Conservation (phyloP, 2,329 filamentous ascomycete species). For the Eutypella sp. region DNA sequence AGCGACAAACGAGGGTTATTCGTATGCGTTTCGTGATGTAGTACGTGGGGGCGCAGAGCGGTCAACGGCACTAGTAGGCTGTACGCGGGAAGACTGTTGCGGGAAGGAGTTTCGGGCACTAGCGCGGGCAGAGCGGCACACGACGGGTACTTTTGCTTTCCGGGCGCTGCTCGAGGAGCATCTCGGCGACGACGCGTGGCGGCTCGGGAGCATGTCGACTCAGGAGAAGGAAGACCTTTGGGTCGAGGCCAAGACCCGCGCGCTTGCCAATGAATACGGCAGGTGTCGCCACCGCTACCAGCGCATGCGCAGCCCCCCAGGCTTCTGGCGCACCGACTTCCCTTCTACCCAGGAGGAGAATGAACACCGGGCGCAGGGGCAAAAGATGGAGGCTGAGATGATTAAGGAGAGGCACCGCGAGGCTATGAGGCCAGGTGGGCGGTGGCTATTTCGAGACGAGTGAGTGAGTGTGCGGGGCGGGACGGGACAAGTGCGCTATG, state of each 20-base stretch:
- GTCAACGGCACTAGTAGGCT: slow-evolving; percentile 62
- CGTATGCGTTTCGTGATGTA: slow-evolving; percentile 70
- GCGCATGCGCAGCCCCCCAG: slow-evolving; percentile 69
- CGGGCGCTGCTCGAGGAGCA: slow-evolving; percentile 47
- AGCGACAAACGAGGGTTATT: slow-evolving; percentile 61
- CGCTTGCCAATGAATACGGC: slow-evolving; percentile 69
- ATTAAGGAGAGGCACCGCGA: slow-evolving; percentile 74
- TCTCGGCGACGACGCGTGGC: slow-evolving; percentile 55
- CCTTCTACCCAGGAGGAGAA: slow-evolving; percentile 78
- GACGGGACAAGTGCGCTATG: not conserved
- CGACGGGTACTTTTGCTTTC: slow-evolving; percentile 22
- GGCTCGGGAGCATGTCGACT: slow-evolving; percentile 51
- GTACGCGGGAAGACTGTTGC: slow-evolving; percentile 71
- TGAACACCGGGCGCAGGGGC: slow-evolving; percentile 60
- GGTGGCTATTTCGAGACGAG: slow-evolving; percentile 81
- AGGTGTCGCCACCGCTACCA: slow-evolving; percentile 73
- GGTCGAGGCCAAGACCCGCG: slow-evolving; percentile 68
- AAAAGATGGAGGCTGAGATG: slow-evolving; percentile 55
- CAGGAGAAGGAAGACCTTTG: slow-evolving; percentile 63
- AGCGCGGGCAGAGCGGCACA: slow-evolving; percentile 47
- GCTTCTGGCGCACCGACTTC: slow-evolving; percentile 89
- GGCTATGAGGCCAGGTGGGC: slow-evolving; percentile 70
- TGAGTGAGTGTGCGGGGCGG: slow-evolving; percentile 24
- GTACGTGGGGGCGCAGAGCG: slow-evolving; percentile 67
- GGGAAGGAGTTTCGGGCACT: slow-evolving; percentile 66